phyloP scores from a whole-genome alignment of 2,329 filamentous ascomycete species.

The Aspergillus cejpii region DNA sequence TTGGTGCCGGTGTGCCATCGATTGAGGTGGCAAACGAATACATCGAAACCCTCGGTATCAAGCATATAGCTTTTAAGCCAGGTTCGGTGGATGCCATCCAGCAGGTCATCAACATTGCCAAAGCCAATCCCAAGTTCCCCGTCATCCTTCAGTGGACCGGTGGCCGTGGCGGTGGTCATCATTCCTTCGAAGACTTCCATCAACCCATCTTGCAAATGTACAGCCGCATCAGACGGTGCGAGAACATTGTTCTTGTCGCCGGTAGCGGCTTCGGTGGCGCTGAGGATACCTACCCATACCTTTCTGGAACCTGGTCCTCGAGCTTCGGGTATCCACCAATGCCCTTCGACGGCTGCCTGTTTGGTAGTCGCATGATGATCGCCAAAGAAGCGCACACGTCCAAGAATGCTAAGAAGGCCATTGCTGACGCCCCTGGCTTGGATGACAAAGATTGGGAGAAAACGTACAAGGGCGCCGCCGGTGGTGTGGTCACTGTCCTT shows the following conservation, averaged over 20 bases:
- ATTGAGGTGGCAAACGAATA: slow-evolving; percentile 91
- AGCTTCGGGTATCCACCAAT: slow-evolving; percentile 83
- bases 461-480: slow-evolving; percentile 84
- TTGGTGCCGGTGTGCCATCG: slow-evolving; percentile 85
- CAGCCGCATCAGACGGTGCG: slow-evolving; percentile 71
- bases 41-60: slow-evolving; percentile 83
- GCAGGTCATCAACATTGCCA: slow-evolving; percentile 82
- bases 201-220: slow-evolving; percentile 89
- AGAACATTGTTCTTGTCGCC: slow-evolving; percentile 80
- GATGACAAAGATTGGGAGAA: slow-evolving; percentile 82
- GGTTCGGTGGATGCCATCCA: slow-evolving; percentile 84
- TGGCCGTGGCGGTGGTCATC: slow-evolving; percentile 84
- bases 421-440: slow-evolving; percentile 75
- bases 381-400: slow-evolving; percentile 87
- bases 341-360: slow-evolving; percentile 87
- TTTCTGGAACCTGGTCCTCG: slow-evolving; percentile 81
- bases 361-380: slow-evolving; percentile 90
- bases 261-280: slow-evolving; percentile 86
- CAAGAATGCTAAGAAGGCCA: slow-evolving; percentile 79
- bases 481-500: slow-evolving; percentile 90
- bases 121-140: slow-evolving; percentile 82
- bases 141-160: slow-evolving; percentile 90
- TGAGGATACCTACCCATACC: slow-evolving; percentile 84
- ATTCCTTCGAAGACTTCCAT: slow-evolving; percentile 92
- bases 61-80: slow-evolving; percentile 91